Evolutionary conservation across 352 stramenopile species (phyloP).

Genomic region (Phytophthora syringae): DNA sequence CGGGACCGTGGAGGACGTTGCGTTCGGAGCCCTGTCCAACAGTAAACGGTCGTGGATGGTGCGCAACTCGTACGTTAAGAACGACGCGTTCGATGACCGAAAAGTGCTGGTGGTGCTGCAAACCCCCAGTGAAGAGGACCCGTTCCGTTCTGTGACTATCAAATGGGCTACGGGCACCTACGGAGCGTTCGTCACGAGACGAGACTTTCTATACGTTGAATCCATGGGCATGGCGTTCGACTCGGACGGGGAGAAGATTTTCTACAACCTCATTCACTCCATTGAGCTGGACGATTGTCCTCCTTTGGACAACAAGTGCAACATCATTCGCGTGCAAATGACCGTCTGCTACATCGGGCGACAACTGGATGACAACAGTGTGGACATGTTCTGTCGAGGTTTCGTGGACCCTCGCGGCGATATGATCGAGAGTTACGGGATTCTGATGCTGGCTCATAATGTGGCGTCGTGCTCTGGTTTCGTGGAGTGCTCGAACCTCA

Average conservation of each 20-base stretch:
- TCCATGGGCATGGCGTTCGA: constrained; percentile 50
- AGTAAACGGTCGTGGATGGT: constrained; percentile 30
- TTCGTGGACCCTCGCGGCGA: constrained; percentile 52
- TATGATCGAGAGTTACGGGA: constrained; percentile 44
- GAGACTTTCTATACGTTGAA: constrained; percentile 51
- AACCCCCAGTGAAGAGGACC: constrained; percentile 38
- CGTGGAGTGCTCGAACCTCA: constrained; percentile 57
- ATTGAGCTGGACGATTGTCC: constrained; percentile 39
- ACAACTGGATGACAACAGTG: constrained; percentile 28
- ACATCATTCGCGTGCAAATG: constrained; percentile 44
- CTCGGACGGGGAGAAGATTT: constrained; percentile 33
- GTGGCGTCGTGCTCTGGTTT: constrained; percentile 30
- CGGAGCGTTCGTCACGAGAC: constrained; percentile 35
- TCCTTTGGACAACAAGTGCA: constrained; percentile 22
- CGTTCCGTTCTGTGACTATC: constrained; percentile 47
- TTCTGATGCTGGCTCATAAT: constrained; percentile 43
- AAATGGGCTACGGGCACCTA: constrained; percentile 45
- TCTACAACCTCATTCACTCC: constrained; percentile 52
- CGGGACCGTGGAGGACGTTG: constrained; percentile 47
- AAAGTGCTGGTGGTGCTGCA: constrained; percentile 46
- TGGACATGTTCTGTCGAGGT: constrained; percentile 57
- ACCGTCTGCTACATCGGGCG: constrained; percentile 59
- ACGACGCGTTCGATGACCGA: constrained; percentile 48
- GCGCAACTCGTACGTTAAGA: constrained; percentile 42
- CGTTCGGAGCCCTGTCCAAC: constrained; percentile 37